Conservation (phyloP, 306 rosid genomes). For the Cicer pinnatifidum region DNA sequence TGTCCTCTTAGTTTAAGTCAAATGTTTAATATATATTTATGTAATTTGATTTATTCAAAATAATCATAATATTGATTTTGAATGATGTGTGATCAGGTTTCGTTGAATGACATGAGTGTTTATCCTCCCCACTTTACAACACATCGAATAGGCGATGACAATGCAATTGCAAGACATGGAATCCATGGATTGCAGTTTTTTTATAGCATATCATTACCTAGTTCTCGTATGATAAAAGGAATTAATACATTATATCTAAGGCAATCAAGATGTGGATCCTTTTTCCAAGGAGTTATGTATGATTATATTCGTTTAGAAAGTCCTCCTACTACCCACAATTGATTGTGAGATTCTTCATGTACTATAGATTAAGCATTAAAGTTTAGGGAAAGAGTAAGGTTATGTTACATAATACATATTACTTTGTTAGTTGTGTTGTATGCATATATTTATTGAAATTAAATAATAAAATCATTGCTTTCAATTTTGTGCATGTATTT, state of each 20-base stretch:
- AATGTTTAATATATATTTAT: too few relatives aligned
- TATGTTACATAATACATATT: too few relatives aligned
- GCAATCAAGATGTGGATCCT: constrained; percentile 47
- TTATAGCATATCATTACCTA: constrained; percentile 47
- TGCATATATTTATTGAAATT: too few relatives aligned
- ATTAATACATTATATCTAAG: constrained; percentile 61
- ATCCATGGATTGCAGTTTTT: constrained; percentile 70
- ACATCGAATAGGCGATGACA: constrained; percentile 61
- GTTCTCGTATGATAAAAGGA: constrained; percentile 51
- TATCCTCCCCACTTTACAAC: constrained; percentile 44
- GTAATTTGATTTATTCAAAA: too few relatives aligned
- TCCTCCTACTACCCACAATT: constrained; percentile 48
- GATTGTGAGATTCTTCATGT: constrained; percentile 2
- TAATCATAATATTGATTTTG: background rate
- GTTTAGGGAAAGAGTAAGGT: too few relatives aligned
- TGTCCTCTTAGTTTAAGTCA: too few relatives aligned
- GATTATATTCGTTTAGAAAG: constrained; percentile 83
- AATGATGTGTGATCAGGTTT: constrained; percentile 53
- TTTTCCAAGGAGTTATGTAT: constrained; percentile 71
- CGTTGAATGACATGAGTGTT: constrained; percentile 49
- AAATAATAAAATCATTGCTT: too few relatives aligned
- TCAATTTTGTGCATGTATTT: too few relatives aligned
- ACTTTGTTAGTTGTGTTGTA: too few relatives aligned
- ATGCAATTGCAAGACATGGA: constrained; percentile 82
- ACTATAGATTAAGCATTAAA: too few relatives aligned